A percentile compares a stretch with the other conserved stretches of the same genome.
Evolutionary conservation across 106 monocot genomes (phyloP).

Genomic region (Platanthera zijinensis): DNA sequence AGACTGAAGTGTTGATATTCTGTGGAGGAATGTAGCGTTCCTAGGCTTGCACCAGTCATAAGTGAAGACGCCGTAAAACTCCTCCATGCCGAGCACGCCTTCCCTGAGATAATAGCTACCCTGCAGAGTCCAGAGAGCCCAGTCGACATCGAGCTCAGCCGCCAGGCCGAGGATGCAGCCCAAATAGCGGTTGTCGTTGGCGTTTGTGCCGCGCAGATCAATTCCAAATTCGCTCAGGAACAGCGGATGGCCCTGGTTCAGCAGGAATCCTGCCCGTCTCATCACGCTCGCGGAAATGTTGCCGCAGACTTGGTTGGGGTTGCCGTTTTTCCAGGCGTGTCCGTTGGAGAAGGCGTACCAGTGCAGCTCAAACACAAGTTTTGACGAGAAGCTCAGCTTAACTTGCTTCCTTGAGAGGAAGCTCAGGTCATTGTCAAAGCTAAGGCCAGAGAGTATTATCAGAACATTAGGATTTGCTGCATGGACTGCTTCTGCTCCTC

Average conservation of each 20-base stretch:
- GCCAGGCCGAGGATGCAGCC: constrained; percentile 19
- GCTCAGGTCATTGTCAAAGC: constrained; percentile 23
- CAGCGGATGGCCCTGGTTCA: constrained; percentile 8
- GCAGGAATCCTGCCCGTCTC: constrained; percentile 9
- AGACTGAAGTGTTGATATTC: constrained; percentile 15
- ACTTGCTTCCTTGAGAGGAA: constrained; percentile 5
- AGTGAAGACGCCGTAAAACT: constrained; percentile 21
- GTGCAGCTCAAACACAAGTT: constrained; percentile 28
- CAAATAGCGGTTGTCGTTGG: constrained; percentile 16
- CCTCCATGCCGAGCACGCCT: constrained; percentile 19
- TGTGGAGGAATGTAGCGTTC: constrained; percentile 12
- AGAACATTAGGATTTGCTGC: constrained; percentile 26
- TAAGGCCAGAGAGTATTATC: constrained; percentile 24
- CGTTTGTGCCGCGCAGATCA: constrained; percentile 18
- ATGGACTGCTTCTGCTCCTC: constrained; percentile 20
- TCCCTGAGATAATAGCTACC: constrained; percentile 41
- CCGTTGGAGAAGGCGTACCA: constrained; percentile 30
- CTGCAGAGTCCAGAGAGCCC: constrained; percentile 35
- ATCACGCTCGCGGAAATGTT: background rate
- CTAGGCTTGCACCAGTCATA: constrained; percentile 13
- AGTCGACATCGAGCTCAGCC: constrained; percentile 30
- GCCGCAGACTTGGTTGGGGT: constrained; percentile 15
- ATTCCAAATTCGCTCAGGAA: constrained; percentile 30
- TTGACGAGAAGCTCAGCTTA: background rate
- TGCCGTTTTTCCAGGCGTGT: background rate